Conservation (phyloP, 768 basidiomycete species). For the Mycena vitilis region DNA sequence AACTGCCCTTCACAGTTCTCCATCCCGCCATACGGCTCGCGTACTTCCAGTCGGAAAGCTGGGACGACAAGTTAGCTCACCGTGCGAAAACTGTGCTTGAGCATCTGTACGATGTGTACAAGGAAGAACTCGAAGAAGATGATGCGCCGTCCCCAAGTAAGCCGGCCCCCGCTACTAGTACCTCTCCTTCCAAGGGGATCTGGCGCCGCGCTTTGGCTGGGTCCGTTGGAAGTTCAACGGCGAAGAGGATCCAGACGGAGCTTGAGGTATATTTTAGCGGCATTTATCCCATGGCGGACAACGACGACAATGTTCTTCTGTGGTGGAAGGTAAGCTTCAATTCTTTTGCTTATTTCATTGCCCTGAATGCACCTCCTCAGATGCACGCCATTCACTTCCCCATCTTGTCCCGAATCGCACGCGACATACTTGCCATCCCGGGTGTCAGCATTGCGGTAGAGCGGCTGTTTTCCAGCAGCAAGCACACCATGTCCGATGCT, state of each 20-base stretch:
- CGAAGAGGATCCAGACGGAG: background rate
- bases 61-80: background rate
- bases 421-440: constrained; percentile 15
- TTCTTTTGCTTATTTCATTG: background rate
- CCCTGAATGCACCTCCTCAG: background rate
- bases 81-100: background rate
- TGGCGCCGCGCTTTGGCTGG: background rate
- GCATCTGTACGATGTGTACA: constrained; percentile 12
- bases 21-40: constrained; percentile 1
- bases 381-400: constrained; percentile 5
- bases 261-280: constrained; percentile 16
- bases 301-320: constrained; percentile 12
- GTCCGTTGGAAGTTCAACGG: no score
- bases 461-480: background rate
- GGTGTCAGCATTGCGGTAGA: background rate
- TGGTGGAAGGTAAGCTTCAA: constrained; percentile 30
- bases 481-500: background rate
- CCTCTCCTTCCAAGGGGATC: constrained; percentile 14
- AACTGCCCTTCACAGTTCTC: constrained; percentile 11
- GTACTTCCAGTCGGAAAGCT: background rate
- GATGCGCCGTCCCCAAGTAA: no score
- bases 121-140: background rate
- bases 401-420: constrained; percentile 25
- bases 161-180: background rate
- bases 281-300: constrained; percentile 14